Evolutionary conservation across 2,329 filamentous ascomycete species (phyloP).

Genomic region (Aspergillus chevalieri): DNA sequence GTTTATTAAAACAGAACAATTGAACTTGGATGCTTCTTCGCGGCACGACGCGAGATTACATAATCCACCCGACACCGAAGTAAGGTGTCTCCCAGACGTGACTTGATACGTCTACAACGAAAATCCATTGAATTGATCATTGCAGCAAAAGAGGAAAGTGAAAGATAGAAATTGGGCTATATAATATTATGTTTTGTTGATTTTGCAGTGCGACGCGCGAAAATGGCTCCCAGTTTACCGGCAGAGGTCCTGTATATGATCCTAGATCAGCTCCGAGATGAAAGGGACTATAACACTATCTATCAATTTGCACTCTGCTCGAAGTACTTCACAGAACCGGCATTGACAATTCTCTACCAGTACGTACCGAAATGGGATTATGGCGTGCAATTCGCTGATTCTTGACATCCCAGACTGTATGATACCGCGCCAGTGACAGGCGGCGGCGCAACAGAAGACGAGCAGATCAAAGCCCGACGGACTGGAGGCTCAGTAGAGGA

Average conservation of each 20-base stretch:
- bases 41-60: not conserved
- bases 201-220: not conserved
- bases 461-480: conserved; percentile 33
- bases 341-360: conserved; percentile 20
- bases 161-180: no score
- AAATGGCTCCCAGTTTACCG: conserved; percentile 15
- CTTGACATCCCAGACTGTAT: conserved; percentile 37
- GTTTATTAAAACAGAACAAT: no score
- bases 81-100: no score
- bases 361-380: conserved; percentile 7
- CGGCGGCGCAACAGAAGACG: conserved; percentile 38
- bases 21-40: not conserved
- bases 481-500: conserved; percentile 11
- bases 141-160: no score
- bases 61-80: not conserved
- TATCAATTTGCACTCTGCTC: conserved; percentile 24
- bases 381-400: not conserved
- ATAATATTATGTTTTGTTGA: not conserved
- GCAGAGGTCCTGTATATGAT: conserved; percentile 23
- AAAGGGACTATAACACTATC: conserved; percentile 20
- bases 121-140: no score
- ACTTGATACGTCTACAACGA: no score
- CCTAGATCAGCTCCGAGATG: conserved; percentile 17
- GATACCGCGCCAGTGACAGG: conserved; percentile 41
- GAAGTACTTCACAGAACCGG: conserved; percentile 15